phyloP scores from a whole-genome alignment of 2,329 filamentous ascomycete species.

The Graphiopsis chlorocephala region DNA sequence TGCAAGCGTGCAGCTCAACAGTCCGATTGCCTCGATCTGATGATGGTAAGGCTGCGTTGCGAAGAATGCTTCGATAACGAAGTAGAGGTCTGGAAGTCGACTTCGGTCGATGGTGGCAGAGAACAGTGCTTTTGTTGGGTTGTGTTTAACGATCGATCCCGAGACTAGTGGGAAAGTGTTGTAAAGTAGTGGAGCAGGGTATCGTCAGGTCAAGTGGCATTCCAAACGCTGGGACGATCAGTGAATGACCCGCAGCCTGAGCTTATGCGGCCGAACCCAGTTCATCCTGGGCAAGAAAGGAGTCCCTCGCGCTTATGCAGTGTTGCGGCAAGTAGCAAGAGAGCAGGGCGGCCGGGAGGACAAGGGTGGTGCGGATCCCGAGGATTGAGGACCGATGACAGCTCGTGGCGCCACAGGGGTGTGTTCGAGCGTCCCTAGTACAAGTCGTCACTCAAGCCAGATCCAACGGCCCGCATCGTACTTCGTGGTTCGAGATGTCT shows the following conservation, averaged over 20 bases:
- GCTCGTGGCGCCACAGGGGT: slow-evolving; percentile 16
- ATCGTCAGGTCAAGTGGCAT: slow-evolving; percentile 3
- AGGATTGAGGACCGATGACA: slow-evolving; percentile 14
- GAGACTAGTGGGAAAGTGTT: background rate
- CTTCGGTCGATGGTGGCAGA: background rate
- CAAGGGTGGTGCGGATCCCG: slow-evolving; percentile 15
- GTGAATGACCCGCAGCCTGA: slow-evolving; percentile 14
- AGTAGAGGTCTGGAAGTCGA: background rate
- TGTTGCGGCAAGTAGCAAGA: slow-evolving; percentile 12
- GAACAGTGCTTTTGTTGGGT: background rate
- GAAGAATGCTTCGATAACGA: background rate
- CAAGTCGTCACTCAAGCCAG: slow-evolving; percentile 13
- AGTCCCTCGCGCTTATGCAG: slow-evolving; percentile 16
- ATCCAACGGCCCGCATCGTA: slow-evolving; percentile 16
- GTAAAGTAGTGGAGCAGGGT: slow-evolving; percentile 7
- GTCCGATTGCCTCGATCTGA: background rate
- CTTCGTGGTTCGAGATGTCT: slow-evolving; percentile 11
- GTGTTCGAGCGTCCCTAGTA: slow-evolving; percentile 7
- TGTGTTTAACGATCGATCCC: slow-evolving; percentile 7
- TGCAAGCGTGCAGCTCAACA: slow-evolving; percentile 8
- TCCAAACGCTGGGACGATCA: slow-evolving; percentile 13
- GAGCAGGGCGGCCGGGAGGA: slow-evolving; percentile 14
- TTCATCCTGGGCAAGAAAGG: slow-evolving; percentile 10
- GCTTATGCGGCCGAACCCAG: slow-evolving; percentile 15
- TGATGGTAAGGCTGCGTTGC: background rate